phyloP scores from a whole-genome alignment of 768 basidiomycete species.

The Psilocybe azurescens region DNA sequence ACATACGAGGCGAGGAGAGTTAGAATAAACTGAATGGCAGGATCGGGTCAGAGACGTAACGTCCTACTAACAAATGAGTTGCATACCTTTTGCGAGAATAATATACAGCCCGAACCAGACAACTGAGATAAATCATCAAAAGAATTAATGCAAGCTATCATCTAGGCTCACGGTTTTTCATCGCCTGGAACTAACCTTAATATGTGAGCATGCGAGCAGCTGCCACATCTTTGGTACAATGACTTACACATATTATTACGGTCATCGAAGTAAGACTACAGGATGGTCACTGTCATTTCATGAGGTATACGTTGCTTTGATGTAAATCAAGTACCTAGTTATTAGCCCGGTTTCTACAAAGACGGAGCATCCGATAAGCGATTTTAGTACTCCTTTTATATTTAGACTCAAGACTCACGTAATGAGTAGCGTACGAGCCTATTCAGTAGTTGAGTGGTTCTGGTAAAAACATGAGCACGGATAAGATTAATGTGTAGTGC shows the following conservation, averaged over 20 bases:
- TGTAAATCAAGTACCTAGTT: conserved; percentile 11
- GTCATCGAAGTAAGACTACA: conserved; percentile 17
- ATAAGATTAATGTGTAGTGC: neutral
- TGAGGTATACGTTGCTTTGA: no score
- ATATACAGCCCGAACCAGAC: conserved; percentile 22
- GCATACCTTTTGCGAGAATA: conserved; percentile 17
- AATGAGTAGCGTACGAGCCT: conserved; percentile 17
- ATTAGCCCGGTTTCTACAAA: conserved; percentile 19
- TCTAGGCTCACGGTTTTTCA: conserved; percentile 12
- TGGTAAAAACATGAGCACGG: conserved; percentile 9
- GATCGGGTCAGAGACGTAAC: neutral
- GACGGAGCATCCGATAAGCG: neutral
- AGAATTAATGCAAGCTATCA: neutral
- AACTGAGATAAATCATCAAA: conserved; percentile 1
- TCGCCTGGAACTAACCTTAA: conserved; percentile 14
- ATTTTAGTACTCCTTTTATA: neutral
- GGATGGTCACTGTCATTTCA: no score
- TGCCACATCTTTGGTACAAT: no score
- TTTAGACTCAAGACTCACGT: conserved; percentile 4
- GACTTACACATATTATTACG: conserved; percentile 18
- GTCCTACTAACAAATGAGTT: no score
- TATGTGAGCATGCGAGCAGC: neutral
- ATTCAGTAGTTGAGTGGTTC: conserved; percentile 21
- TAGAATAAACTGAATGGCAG: conserved; percentile 15
- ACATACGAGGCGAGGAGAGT: conserved; percentile 19